These are phyloP conservation scores for Ustilago loliicola DNA, from an alignment of 1,284 basidiomycete genomes.

Conservation along the genomic window DNA sequence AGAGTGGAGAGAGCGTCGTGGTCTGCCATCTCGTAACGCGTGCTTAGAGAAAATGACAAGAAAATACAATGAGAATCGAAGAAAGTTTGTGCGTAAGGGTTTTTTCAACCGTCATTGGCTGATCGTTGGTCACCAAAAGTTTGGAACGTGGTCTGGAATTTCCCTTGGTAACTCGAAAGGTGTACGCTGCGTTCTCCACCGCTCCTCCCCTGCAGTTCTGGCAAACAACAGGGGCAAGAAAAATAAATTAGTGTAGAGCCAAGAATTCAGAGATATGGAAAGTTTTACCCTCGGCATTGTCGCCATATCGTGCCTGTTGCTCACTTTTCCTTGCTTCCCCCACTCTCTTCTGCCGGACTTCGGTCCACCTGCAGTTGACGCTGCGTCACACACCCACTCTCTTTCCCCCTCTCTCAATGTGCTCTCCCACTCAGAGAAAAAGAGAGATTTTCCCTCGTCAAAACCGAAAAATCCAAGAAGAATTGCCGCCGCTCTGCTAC, in stretches of 20 bases:
- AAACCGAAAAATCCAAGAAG: neutral
- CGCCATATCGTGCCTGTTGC: neutral
- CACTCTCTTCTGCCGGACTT: neutral
- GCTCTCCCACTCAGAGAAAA: neutral
- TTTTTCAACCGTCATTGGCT: neutral
- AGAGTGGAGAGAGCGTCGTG: neutral
- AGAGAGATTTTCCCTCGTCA: neutral
- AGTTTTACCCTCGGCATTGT: constrained; percentile 7
- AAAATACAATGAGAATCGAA: too few relatives aligned
- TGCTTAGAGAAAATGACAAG: neutral
- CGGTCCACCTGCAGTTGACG: neutral
- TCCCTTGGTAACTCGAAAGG: neutral
- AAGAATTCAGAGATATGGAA: neutral
- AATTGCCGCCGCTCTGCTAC: constrained; percentile 8
- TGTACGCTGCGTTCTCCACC: neutral
- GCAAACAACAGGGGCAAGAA: neutral
- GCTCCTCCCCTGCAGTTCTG: neutral
- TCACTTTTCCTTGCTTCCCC: neutral
- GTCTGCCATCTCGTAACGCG: neutral
- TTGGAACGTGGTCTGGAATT: neutral
- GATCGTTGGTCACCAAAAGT: neutral
- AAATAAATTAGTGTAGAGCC: neutral
- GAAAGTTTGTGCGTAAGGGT: constrained; percentile 4
- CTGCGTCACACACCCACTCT: neutral
- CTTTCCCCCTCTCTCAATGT: too few relatives aligned